These are phyloP conservation scores for Porogramme epimiltina DNA, from an alignment of 1,284 basidiomycete genomes.

Conservation along the genomic window DNA sequence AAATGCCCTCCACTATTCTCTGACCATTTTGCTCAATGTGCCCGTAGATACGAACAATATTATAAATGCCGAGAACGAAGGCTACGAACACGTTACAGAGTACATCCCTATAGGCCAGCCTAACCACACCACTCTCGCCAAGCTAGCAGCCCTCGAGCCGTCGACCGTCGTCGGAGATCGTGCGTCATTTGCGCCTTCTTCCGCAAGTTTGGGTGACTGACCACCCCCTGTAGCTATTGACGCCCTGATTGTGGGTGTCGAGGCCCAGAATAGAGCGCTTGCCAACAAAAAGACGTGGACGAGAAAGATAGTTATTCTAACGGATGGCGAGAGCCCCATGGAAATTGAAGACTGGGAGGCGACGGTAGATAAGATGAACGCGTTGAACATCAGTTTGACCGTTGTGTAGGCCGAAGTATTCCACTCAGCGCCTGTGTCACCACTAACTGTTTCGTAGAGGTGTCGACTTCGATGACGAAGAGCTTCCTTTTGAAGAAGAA, in stretches of 20 bases:
- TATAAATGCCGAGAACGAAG: slow-evolving; percentile 60
- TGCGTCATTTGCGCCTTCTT: slow-evolving; percentile 38
- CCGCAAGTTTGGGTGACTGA: not conserved
- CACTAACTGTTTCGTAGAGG: slow-evolving; percentile 49
- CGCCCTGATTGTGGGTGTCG: slow-evolving; percentile 83
- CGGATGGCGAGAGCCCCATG: slow-evolving; percentile 77
- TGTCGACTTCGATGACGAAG: slow-evolving; percentile 83
- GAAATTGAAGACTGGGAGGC: slow-evolving; percentile 74
- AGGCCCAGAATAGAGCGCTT: slow-evolving; percentile 70
- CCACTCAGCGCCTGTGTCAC: no score
- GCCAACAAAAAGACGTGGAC: slow-evolving; percentile 77
- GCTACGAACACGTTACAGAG: slow-evolving; percentile 78
- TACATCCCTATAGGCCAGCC: slow-evolving; percentile 82
- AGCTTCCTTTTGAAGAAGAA: slow-evolving; percentile 63
- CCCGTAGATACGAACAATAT: slow-evolving; percentile 74
- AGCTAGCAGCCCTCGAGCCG: slow-evolving; percentile 66
- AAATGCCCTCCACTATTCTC: slow-evolving; percentile 10
- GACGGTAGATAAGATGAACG: slow-evolving; percentile 70
- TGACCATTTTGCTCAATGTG: no score
- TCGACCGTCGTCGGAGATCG: slow-evolving; percentile 69
- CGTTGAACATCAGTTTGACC: slow-evolving; percentile 57
- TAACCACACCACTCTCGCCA: slow-evolving; percentile 73
- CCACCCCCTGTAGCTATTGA: slow-evolving; percentile 73
- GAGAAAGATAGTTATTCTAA: slow-evolving; percentile 77
- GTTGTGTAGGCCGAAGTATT: slow-evolving; percentile 77